Conservation (phyloP, 306 rosid genomes). For the Rubus idaeus region DNA sequence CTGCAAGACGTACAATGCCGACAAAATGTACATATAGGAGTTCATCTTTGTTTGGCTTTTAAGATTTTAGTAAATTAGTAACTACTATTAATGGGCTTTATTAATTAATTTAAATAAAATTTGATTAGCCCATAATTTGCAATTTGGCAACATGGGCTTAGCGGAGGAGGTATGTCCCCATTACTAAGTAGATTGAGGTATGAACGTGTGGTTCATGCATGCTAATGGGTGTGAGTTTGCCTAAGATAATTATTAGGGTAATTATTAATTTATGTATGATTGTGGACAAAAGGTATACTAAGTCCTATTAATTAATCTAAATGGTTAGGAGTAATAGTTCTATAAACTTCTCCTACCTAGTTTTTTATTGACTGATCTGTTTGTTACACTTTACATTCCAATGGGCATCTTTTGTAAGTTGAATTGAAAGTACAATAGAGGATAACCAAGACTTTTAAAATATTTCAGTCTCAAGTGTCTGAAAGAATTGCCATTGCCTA, state of each 20-base stretch:
- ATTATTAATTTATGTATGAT: neutral
- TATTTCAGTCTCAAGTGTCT: neutral
- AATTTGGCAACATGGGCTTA: neutral
- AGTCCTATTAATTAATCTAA: neutral
- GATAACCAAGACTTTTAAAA: neutral
- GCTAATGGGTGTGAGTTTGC: neutral
- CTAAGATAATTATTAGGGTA: neutral
- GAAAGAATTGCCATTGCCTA: neutral
- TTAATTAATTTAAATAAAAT: neutral
- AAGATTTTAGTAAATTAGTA: neutral
- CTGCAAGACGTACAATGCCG: constrained; percentile 18
- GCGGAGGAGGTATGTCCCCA: neutral
- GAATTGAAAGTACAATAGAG: neutral
- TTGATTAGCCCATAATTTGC: constrained; percentile 4
- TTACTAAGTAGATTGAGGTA: neutral
- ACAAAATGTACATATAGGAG: neutral
- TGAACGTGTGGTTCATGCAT: neutral
- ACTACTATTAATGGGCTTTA: neutral
- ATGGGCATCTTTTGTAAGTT: neutral
- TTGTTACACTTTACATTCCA: constrained; percentile 1
- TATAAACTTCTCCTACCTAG: neutral
- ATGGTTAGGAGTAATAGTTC: neutral
- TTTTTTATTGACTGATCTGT: neutral
- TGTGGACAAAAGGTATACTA: neutral
- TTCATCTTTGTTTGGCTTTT: neutral